phyloP scores from a whole-genome alignment of 2,329 filamentous ascomycete species.

The Paecilomyces sp. region DNA sequence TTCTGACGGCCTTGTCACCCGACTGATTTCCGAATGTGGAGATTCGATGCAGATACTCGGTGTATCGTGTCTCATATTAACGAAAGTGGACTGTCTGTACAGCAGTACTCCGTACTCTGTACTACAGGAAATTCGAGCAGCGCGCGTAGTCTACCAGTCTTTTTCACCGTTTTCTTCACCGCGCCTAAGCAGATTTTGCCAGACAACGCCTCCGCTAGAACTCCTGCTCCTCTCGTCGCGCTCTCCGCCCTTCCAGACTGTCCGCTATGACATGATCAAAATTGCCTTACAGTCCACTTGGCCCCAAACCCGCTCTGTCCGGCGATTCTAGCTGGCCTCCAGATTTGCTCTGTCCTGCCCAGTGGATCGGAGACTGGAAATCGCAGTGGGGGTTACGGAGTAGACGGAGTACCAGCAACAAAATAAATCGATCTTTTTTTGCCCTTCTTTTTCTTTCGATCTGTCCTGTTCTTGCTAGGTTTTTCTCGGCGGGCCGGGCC shows the following conservation, averaged over 20 bases:
- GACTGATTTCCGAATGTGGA: background rate
- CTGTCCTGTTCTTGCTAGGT: background rate
- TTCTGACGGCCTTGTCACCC: background rate
- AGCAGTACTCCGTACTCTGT: background rate
- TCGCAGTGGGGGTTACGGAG: background rate
- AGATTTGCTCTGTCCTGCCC: background rate
- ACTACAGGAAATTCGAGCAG: background rate
- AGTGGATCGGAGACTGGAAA: background rate
- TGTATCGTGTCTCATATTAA: background rate
- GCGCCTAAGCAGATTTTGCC: background rate
- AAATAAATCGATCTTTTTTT: background rate
- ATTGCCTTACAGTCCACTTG: background rate
- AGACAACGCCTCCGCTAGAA: background rate
- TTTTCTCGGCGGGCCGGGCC: background rate
- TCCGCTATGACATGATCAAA: background rate
- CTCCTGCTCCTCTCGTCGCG: background rate
- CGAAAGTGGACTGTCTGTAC: background rate
- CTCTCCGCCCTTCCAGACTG: background rate
- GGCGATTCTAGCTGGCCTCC: background rate
- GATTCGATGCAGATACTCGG: background rate
- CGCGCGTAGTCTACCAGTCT: background rate
- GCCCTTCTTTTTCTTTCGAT: background rate
- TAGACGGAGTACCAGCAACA: background rate
- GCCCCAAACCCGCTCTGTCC: background rate
- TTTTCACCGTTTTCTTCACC: background rate